These are phyloP conservation scores for Mycena polygramma DNA, from an alignment of 768 basidiomycete species.

Conservation along the genomic window DNA sequence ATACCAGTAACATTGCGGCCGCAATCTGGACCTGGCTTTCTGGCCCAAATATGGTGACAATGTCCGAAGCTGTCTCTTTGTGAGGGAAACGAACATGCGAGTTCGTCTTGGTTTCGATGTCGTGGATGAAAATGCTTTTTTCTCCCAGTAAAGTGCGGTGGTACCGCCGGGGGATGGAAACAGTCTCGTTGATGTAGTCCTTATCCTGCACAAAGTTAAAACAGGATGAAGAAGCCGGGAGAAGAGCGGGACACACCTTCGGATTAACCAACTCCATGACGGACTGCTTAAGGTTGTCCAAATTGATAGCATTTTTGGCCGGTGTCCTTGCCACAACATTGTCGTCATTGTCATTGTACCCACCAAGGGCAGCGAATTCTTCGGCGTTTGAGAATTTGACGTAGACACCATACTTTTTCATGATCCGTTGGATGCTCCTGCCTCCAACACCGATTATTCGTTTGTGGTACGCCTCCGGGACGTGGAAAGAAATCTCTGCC, in stretches of 20 bases:
- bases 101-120: conserved; percentile 97
- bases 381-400: conserved; percentile 99
- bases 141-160: conserved; percentile 96
- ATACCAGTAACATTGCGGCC: conserved; percentile 92
- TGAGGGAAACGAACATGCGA: conserved; percentile 93
- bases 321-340: conserved; percentile 99
- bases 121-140: conserved; percentile 96
- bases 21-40: conserved; percentile 98
- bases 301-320: conserved; percentile 95
- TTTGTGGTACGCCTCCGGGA: conserved; percentile 98
- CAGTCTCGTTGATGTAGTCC: conserved; percentile 94
- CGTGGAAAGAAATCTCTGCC: conserved; percentile 98
- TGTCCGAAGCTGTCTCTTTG: conserved; percentile 94
- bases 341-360: conserved; percentile 97
- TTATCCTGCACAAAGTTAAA: conserved; percentile 77
- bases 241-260: conserved; percentile 68
- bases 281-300: conserved; percentile 94
- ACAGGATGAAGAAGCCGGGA: background rate
- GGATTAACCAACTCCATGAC: conserved; percentile 99
- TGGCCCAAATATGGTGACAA: conserved; percentile 96
- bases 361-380: conserved; percentile 94
- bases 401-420: conserved; percentile 99
- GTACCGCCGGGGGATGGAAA: conserved; percentile 94
- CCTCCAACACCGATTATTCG: conserved; percentile 99
- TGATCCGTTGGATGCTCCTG: conserved; percentile 97